Evolutionary conservation across 495 filamentous ascomycete genomes (phyloP).

Genomic region (Hypoxylon perforatum): DNA sequence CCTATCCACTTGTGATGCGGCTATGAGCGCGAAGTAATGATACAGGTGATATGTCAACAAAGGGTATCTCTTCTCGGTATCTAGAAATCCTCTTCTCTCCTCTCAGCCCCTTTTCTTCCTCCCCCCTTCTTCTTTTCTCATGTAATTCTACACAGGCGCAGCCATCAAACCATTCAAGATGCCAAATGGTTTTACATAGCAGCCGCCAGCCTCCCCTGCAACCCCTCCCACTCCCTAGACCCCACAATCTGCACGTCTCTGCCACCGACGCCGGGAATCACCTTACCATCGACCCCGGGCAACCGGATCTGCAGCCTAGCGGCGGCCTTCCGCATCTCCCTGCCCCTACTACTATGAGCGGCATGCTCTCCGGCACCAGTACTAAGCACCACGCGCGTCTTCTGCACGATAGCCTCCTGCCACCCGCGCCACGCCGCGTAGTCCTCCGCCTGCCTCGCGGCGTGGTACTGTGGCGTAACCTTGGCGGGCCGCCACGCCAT

Average conservation of each 20-base stretch:
- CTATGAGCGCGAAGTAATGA: not conserved
- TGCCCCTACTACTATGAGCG: constrained; percentile 17
- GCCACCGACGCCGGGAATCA: constrained; percentile 36
- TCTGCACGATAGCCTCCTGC: constrained; percentile 50
- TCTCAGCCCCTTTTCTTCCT: not conserved
- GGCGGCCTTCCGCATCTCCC: constrained; percentile 51
- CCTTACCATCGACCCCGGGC: constrained; percentile 53
- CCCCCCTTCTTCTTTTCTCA: too few relatives aligned
- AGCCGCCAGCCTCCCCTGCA: constrained; percentile 48
- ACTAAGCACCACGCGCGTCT: constrained; percentile 49
- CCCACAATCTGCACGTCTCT: constrained; percentile 54
- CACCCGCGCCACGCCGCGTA: constrained; percentile 55
- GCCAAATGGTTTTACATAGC: constrained; percentile 15
- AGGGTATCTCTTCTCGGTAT: constrained; percentile 29
- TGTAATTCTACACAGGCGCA: not conserved
- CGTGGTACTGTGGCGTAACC: constrained; percentile 57
- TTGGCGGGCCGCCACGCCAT: constrained; percentile 58
- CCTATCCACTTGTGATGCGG: not conserved
- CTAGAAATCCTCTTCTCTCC: not conserved
- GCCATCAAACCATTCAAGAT: not conserved
- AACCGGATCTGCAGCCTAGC: constrained; percentile 60
- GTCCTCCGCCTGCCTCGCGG: constrained; percentile 55
- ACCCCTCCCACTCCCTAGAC: constrained; percentile 55
- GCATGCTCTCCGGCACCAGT: constrained; percentile 24
- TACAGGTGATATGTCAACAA: constrained; percentile 24